Conservation (phyloP, 176 grass and related monocot genomes). For the Triticum aestivum region IWGSC_CS_RefSeq_v2.1 NC_057806.1:291694441-291694940, state of each 20-base stretch:
- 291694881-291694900: slow-evolving; percentile 72
- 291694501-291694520: not conserved
- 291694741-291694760: not conserved
- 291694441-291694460: slow-evolving; percentile 23
- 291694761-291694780: not conserved
- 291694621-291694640: slow-evolving; percentile 86
- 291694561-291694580: not conserved
- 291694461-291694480: slow-evolving; percentile 45
- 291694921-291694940: slow-evolving; percentile 74
- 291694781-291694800: slow-evolving; percentile 44
- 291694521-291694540: not conserved
- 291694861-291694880: slow-evolving; percentile 49
- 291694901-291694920: slow-evolving; percentile 93
- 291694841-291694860: slow-evolving; percentile 97
- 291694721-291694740: slow-evolving; percentile 37
- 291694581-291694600: slow-evolving; percentile 9
- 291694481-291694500: slow-evolving; percentile 3
- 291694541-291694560: not conserved
- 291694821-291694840: slow-evolving; percentile 75
- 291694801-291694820: slow-evolving; percentile 82
- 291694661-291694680: slow-evolving; percentile 75
- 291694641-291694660: slow-evolving; percentile 93
- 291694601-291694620: slow-evolving; percentile 17
- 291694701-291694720: slow-evolving; percentile 68
- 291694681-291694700: slow-evolving; percentile 61